Conservation (phyloP, 495 filamentous ascomycete genomes). For the Thermothielavioides terrestris region DNA sequence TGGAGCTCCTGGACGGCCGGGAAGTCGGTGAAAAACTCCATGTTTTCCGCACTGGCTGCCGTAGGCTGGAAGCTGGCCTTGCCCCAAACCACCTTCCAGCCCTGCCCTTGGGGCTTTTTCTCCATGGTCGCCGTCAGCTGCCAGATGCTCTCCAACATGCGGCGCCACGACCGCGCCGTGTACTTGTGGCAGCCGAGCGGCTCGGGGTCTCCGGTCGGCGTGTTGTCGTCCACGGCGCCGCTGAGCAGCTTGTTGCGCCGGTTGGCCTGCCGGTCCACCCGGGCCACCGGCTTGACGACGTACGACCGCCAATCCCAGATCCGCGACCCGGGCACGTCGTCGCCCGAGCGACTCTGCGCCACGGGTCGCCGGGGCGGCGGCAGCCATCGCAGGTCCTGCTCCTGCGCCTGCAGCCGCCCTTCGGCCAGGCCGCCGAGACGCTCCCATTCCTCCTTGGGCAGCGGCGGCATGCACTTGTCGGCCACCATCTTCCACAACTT, state of each 20-base stretch:
- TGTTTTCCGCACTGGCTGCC: conserved; percentile 7
- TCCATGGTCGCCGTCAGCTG: conserved; percentile 24
- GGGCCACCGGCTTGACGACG: conserved; percentile 11
- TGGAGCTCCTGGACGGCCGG: not conserved
- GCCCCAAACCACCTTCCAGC: conserved; percentile 32
- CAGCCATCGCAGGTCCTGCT: no score
- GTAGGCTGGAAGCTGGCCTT: conserved; percentile 3
- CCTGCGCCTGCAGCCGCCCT: conserved; percentile 42
- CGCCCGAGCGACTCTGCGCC: not conserved
- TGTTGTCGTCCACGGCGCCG: conserved; percentile 26
- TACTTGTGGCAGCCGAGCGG: conserved; percentile 22
- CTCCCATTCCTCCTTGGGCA: conserved; percentile 58
- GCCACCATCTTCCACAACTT: conserved; percentile 52
- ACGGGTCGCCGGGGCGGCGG: conserved; percentile 22
- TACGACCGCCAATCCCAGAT: conserved; percentile 23
- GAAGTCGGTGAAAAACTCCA: conserved; percentile 11
- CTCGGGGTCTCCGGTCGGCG: conserved; percentile 24
- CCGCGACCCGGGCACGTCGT: not conserved
- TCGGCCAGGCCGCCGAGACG: conserved; percentile 49
- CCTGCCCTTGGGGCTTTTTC: conserved; percentile 10
- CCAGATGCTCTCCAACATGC: conserved; percentile 30
- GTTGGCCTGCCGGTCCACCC: conserved; percentile 13
- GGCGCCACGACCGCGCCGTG: conserved; percentile 18
- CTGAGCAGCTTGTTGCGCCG: conserved; percentile 25
- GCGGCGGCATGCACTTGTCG: conserved; percentile 56